A percentile compares a stretch with the other conserved stretches of the same genome.
These are phyloP conservation scores for Aspergillus sp. DNA, from an alignment of 2,329 filamentous ascomycete genomes.

Conservation along the genomic window DNA sequence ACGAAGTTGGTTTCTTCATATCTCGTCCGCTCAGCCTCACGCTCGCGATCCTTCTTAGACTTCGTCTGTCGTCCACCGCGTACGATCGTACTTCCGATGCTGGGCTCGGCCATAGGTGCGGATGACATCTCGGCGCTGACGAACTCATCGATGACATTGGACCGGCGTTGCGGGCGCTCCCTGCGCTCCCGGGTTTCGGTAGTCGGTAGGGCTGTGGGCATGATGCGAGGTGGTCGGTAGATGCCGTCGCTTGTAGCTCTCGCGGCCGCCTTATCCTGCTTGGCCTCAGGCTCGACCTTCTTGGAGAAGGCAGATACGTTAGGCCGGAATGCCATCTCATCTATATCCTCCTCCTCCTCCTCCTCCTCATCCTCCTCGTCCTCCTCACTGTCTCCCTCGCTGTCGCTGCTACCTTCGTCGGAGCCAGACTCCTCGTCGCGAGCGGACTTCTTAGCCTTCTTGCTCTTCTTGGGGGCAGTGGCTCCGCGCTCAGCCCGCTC, in stretches of 20 bases:
- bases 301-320: conserved; percentile 55
- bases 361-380: conserved; percentile 45
- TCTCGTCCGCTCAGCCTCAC: conserved; percentile 74
- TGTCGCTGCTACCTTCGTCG: conserved; percentile 29
- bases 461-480: conserved; percentile 30
- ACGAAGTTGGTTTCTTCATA: conserved; percentile 95
- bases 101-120: conserved; percentile 81
- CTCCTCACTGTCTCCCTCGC: conserved; percentile 28
- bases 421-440: conserved; percentile 30
- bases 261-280: conserved; percentile 25
- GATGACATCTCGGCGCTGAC: conserved; percentile 79
- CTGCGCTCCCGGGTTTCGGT: conserved; percentile 61
- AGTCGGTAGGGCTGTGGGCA: conserved; percentile 78
- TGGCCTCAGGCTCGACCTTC: conserved; percentile 41
- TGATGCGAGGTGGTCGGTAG: conserved; percentile 86
- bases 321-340: conserved; percentile 65
- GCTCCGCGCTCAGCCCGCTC: conserved; percentile 34
- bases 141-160: conserved; percentile 88
- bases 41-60: conserved; percentile 72
- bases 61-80: conserved; percentile 77
- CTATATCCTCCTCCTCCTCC: conserved; percentile 42
- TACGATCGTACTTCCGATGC: conserved; percentile 86
- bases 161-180: conserved; percentile 67
- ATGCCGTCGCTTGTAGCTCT: conserved; percentile 61
- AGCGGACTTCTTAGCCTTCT: conserved; percentile 32